Evolutionary conservation across 2,329 filamentous ascomycete genomes (phyloP), one percentile per base, ranked within the genome.

Genomic region (Macrophomina phaseolina): DNA sequence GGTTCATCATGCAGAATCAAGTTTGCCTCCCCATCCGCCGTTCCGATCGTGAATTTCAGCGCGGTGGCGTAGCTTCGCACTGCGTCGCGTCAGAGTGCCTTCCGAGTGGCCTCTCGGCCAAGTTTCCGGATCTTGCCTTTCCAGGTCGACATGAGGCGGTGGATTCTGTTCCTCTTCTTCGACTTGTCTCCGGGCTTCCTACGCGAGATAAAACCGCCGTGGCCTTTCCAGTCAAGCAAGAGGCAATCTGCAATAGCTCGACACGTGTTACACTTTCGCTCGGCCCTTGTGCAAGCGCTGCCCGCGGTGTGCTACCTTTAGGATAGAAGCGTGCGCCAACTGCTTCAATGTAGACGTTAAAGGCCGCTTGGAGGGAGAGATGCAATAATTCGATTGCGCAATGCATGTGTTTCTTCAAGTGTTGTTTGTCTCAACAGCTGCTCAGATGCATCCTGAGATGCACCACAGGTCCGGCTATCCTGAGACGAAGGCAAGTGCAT

Each of bases 261-360:
- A 64, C 61, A 64, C 61, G 61, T 64, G 61, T 64, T 64, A 53
- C 48, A 30, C 7, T 49, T 64, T 52, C 34, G 38, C 53, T 64
- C 48, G 48, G 23, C 34, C 61, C 61, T 52, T 53, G 34, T 64
- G 5, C 61, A 64, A 34, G 61, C 48, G 53, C 23, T 53, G 61
- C 61, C 49, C 48, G 36, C 36, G 38, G 18, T 46, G 61, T 64
- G 61, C 45, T 23, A 64, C 61, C 23, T 14, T 45, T 30, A 16
- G 16, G 16, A 42, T 34, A n/a, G 46, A 40, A 51, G 36, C 34
- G 18, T 38, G 46, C 52, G 61, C 48, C 49, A 32, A 8, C 7
- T 53, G 28, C 30, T 42, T 6, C 14, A 48, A 32, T 18, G 14
- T 32, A 38, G 48, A 28, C n/a, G 23, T 28, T 34, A 53, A 32